Evolutionary conservation across 768 basidiomycete species (phyloP), one percentile per base, ranked within the genome.

Genomic region (Pleurotus citrinopileatus): DNA sequence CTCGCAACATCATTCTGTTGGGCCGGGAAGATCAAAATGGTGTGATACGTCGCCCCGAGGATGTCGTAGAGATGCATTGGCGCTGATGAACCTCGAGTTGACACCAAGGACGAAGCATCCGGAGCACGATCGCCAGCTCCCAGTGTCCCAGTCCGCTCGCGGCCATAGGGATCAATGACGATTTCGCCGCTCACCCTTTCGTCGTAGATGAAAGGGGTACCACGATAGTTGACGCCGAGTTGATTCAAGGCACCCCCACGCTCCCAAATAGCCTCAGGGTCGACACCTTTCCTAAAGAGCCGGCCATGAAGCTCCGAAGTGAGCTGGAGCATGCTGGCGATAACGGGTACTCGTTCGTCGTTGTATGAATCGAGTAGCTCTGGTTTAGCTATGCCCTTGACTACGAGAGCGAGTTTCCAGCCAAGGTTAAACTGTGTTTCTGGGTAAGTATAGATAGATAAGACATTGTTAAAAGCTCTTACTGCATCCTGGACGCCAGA

Each of bases 271-370:
- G 7, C 13, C 29, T 32, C 29, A 32, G 7, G 29, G 29, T 6
- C 13, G 13, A 6, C 7, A 13, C 29, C 29, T 32, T 13, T 32
- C 52, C 47, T 10, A 28, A 29, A 23, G 59, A 56, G 15, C 55
- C 40, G 28, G 61, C 55, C 55, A 38, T 56, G 32, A 2, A 64
- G 40, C 3, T 43, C 48, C 6, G 65, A 63, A 29, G 70, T 64
- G 20, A 63, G 42, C 40, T 66, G 47, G 13, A 75, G 64, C 72
- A 72, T 71, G 52, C 69, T 65, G 0, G 71, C 63, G 20, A 72
- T 66, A 19, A 73, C 63, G 1, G 70, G 71, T n/a, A 63, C 50
- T n/a, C 65, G 65, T 54, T 67, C 65, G 4, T 23, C 32, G 23
- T 47, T 52, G 52, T 67, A 67, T 1, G 53, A 57, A 37, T 57